Conservation (phyloP, 495 filamentous ascomycete genomes). For the Clavariopsis aquatica region DNA sequence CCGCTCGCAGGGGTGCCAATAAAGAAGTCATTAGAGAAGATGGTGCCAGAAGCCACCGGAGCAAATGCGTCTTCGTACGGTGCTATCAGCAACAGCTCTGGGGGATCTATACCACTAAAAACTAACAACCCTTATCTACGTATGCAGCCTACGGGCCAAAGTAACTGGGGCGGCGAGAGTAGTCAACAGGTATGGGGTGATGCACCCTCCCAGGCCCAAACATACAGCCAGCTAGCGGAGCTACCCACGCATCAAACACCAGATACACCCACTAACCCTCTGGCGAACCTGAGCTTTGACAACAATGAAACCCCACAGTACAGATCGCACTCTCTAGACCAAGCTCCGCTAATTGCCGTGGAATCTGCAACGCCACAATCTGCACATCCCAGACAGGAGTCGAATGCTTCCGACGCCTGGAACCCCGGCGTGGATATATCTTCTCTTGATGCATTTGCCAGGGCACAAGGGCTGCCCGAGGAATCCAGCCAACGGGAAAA, state of each 20-base stretch:
- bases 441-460: slow-evolving; percentile 31
- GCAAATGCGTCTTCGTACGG: slow-evolving; percentile 27
- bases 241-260: slow-evolving; percentile 34
- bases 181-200: slow-evolving; percentile 39
- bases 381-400: slow-evolving; percentile 20
- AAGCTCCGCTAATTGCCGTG: slow-evolving; percentile 35
- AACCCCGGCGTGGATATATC: slow-evolving; percentile 34
- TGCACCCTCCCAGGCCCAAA: slow-evolving; percentile 10
- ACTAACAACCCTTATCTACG: slow-evolving; percentile 40
- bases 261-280: slow-evolving; percentile 10
- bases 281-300: slow-evolving; percentile 10
- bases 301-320: slow-evolving; percentile 17
- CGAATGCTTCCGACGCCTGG: slow-evolving; percentile 25
- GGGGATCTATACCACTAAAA: slow-evolving; percentile 28
- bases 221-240: slow-evolving; percentile 28
- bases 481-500: slow-evolving; percentile 17
- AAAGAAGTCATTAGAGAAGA: slow-evolving; percentile 22
- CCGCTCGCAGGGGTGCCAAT: slow-evolving; percentile 27
- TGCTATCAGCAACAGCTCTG: slow-evolving; percentile 26
- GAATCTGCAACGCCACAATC: slow-evolving; percentile 23
- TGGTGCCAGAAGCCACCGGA: slow-evolving; percentile 19
- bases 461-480: slow-evolving; percentile 29
- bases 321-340: slow-evolving; percentile 6
- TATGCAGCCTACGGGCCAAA: slow-evolving; percentile 35
- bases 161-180: slow-evolving; percentile 37